phyloP scores from a whole-genome alignment of 2,329 filamentous ascomycete genomes.

The Diplodia intermedia region DNA sequence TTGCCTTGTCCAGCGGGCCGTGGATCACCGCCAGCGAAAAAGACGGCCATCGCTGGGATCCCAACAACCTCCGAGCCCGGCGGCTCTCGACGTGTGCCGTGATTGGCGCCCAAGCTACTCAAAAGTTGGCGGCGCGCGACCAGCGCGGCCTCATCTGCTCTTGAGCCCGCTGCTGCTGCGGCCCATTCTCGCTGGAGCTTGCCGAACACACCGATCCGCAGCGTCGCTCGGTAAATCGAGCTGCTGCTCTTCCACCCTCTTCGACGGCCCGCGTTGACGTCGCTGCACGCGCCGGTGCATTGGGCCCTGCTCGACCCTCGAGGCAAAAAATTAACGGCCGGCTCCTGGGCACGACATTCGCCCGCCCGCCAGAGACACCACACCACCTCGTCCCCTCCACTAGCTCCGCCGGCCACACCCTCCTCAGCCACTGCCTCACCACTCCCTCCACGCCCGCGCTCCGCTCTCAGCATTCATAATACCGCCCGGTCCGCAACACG shows the following conservation, averaged over 20 bases:
- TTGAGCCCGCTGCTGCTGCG: slow-evolving; percentile 3
- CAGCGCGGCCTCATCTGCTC: slow-evolving; percentile 18
- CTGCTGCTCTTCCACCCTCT: slow-evolving; percentile 26
- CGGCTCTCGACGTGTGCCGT: slow-evolving; percentile 4
- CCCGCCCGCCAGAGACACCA: slow-evolving; percentile 25
- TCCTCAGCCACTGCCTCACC: slow-evolving; percentile 24
- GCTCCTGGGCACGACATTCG: slow-evolving; percentile 18
- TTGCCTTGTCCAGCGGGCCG: slow-evolving; percentile 6
- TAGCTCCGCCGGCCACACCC: slow-evolving; percentile 4
- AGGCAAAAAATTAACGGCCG: slow-evolving; percentile 29
- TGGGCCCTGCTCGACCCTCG: slow-evolving; percentile 30
- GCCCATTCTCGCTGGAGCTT: slow-evolving; percentile 31
- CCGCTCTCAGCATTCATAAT: slow-evolving; percentile 26
- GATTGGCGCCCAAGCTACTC: slow-evolving; percentile 22
- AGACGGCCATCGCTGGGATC: slow-evolving; percentile 15
- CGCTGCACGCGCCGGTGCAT: slow-evolving; percentile 20
- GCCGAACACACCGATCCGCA: slow-evolving; percentile 31
- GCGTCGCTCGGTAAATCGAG: slow-evolving; percentile 29
- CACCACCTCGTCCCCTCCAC: slow-evolving; percentile 29
- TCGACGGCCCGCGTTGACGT: slow-evolving; percentile 31
- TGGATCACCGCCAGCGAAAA: slow-evolving; percentile 21
- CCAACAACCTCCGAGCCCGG: slow-evolving; percentile 24
- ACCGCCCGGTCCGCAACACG: background rate
- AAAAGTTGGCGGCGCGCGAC: background rate
- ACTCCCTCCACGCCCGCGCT: slow-evolving; percentile 10